Conservation (phyloP, 192 early-diverging fungal genomes). For the Backusella psychrophila region DNA sequence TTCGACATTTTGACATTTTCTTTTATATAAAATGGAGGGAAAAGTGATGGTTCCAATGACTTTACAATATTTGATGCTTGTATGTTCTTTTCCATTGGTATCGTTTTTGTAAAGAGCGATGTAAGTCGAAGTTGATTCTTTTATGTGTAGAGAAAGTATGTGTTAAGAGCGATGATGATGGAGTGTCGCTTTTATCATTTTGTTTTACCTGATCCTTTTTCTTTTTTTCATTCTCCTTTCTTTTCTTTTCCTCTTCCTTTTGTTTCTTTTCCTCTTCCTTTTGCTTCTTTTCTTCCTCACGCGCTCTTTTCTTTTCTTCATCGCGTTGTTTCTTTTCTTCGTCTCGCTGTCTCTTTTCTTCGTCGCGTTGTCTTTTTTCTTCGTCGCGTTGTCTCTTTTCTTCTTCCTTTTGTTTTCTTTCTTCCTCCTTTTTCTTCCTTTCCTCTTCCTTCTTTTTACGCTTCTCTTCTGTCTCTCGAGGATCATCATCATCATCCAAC, state of each 20-base stretch:
- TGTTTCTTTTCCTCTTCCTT: conserved; percentile 40
- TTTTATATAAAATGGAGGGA: conserved; percentile 63
- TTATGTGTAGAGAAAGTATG: neutral
- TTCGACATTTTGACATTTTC: conserved; percentile 43
- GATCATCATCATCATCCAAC: neutral
- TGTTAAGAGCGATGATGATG: too few relatives aligned
- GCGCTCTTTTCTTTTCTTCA: conserved; percentile 28
- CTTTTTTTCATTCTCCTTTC: conserved; percentile 40
- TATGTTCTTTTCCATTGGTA: conserved; percentile 35
- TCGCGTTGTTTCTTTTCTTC: conserved; percentile 37
- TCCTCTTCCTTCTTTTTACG: conserved; percentile 14
- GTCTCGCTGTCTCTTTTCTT: conserved; percentile 35
- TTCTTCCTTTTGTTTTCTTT: neutral
- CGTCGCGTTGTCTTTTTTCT: conserved; percentile 28
- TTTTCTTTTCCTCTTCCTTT: conserved; percentile 40
- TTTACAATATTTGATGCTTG: conserved; percentile 26
- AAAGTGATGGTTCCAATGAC: conserved; percentile 33
- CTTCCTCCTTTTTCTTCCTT: conserved; percentile 12
- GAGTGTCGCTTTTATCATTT: neutral
- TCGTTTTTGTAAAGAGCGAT: conserved; percentile 33
- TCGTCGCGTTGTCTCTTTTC: conserved; percentile 15
- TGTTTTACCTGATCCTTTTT: conserved; percentile 2
- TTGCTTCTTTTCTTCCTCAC: conserved; percentile 37
- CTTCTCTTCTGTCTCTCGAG: conserved; percentile 14
- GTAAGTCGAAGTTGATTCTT: conserved; percentile 20